Base-by-base conservation (phyloP, 139 green algal genomes). In the Edaphochlamys debaryana region DNA sequence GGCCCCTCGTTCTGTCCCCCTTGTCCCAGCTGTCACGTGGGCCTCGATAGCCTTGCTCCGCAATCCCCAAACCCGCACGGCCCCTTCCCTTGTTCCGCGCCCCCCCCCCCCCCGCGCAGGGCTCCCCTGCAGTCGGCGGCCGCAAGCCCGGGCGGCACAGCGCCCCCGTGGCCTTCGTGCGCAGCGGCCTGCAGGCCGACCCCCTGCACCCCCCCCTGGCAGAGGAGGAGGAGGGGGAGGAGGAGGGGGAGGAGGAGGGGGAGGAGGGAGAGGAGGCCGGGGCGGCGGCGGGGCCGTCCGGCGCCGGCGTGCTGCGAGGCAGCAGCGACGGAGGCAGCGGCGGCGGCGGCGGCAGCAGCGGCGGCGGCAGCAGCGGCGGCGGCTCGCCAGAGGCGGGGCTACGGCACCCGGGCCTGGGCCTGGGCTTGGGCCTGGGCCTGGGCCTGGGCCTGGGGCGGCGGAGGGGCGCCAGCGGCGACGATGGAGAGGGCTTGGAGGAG, bases 141-240 rank as follows among this genome's bases (percentile, higher is more conserved):
- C 27, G 36, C 20, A 37, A 17, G n/a, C n/a, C 4, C 40, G 40
- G 68, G 11, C 20, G 37, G 34, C 63, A 67, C 78, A 48, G 36
- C 66, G 45, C 48, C 66, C 78, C 78, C 0, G 78, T 84, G 19
- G 78, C 78, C 3, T 84, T 84, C 30, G 78, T 84, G 2, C 56
- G 78, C 36, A 69, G 66, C 66, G 78, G 66, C 22, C n/a, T 77
- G 34, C 78, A 84, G 66, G 36, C 32, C 1, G 78, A 84, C 67
- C 36, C 11, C 67, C 13, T 0, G 63, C 38, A 1, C 66, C 23
- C 7, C 22, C 8, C 41, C 0, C 25, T 20, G n/a, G 40, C 42
- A 15, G n/a, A 36, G 29, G 45, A 56, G 23, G 40, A 50, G 25
- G 45, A 40, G 11, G 36, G 36, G 23, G 40, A 56, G 27, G 75